phyloP scores from a whole-genome alignment of 208 protist species.

The Wallacemonas sp. region DNA sequence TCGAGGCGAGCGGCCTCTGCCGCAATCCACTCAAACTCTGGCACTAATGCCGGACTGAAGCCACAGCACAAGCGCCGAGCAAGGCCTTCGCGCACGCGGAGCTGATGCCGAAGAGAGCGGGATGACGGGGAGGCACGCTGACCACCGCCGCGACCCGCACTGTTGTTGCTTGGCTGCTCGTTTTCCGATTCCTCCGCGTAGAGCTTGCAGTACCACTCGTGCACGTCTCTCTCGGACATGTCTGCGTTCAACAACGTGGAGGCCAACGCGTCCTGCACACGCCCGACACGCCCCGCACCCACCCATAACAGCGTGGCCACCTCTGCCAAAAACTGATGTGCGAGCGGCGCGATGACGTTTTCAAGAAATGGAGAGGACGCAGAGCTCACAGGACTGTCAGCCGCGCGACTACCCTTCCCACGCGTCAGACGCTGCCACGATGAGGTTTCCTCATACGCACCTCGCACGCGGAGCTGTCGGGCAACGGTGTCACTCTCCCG shows the following conservation, averaged over 20 bases:
- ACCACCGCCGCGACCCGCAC: not conserved
- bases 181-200: not conserved
- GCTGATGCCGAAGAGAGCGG: not conserved
- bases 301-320: not conserved
- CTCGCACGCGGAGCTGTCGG: not conserved
- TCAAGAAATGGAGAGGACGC: not conserved
- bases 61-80: slow-evolving; percentile 14
- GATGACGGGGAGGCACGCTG: not conserved
- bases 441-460: not conserved
- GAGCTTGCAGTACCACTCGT: not conserved
- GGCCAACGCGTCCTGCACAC: slow-evolving; percentile 5
- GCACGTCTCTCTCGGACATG: not conserved
- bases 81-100: not conserved
- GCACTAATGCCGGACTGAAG: slow-evolving; percentile 7
- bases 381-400: not conserved
- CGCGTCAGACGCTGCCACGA: slow-evolving; percentile 8
- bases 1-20: not conserved
- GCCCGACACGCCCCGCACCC: not conserved
- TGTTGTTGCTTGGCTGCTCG: not conserved
- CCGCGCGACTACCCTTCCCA: not conserved
- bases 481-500: not conserved
- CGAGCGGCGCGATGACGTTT: not conserved
- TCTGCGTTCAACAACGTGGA: not conserved
- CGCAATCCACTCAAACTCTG: slow-evolving; percentile 5
- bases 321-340: slow-evolving; percentile 2